Evolutionary conservation across 2,329 filamentous ascomycete genomes (phyloP).

Genomic region (Arachnomyces sp.): DNA sequence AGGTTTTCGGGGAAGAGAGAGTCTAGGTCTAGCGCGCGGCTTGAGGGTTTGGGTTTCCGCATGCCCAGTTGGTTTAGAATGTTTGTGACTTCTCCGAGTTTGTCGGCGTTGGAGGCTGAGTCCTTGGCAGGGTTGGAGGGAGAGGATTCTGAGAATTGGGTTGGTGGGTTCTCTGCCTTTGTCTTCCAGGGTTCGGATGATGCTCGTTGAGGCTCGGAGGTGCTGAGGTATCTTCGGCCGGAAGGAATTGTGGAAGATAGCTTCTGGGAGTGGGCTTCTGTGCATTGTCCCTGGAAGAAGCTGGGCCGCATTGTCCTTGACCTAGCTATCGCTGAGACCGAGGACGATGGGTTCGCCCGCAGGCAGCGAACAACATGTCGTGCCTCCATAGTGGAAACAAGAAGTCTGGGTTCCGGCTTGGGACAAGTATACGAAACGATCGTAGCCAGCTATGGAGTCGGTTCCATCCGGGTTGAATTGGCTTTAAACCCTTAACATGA

Average conservation of each 20-base stretch:
- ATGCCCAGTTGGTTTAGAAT: conserved; percentile 1
- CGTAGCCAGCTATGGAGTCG: too few species aligned
- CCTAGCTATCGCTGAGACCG: neutral
- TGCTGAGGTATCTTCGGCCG: neutral
- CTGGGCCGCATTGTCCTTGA: neutral
- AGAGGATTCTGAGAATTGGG: neutral
- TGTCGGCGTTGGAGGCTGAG: neutral
- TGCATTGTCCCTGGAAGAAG: neutral
- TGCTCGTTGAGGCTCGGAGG: neutral
- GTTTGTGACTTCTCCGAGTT: neutral
- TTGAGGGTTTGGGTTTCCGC: neutral
- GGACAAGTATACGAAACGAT: too few species aligned
- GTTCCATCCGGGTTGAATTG: too few species aligned
- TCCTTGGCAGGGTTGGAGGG: neutral
- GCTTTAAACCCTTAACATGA: too few species aligned
- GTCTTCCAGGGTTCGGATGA: too few species aligned
- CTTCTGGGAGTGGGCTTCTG: too few species aligned
- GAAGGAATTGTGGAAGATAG: conserved; percentile 1
- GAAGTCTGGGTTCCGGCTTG: neutral
- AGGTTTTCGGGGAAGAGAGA: neutral
- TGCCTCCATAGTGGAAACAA: conserved; percentile 7
- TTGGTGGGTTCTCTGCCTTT: too few species aligned
- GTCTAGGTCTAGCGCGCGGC: neutral
- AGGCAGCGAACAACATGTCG: conserved; percentile 5
- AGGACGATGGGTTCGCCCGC: neutral